Evolutionary conservation across 371 early-diverging fungal species (phyloP).

Genomic region (Dichotomocladium elegans): DNA sequence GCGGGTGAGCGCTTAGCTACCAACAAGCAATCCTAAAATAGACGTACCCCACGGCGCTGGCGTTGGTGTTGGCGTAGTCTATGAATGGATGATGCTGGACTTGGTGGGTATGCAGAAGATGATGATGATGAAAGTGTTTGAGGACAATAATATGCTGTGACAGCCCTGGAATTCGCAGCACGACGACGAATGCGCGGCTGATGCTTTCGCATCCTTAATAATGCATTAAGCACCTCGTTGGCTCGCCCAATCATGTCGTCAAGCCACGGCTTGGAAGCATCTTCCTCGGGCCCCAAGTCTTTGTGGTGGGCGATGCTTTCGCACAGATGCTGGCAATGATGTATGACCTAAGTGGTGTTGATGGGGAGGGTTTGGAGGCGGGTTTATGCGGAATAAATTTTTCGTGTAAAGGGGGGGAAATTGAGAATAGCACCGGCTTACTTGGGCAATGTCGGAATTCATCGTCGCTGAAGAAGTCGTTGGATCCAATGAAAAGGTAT

Average conservation of each 20-base stretch:
- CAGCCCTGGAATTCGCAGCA: too few relatives aligned
- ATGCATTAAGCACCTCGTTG: constrained; percentile 39
- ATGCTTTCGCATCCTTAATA: constrained; percentile 39
- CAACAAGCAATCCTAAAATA: too few relatives aligned
- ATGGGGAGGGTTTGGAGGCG: background rate
- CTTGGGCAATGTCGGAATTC: too few relatives aligned
- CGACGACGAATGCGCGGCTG: too few relatives aligned
- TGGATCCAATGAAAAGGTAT: too few relatives aligned
- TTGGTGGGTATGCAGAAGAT: background rate
- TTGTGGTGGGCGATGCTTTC: constrained; percentile 22
- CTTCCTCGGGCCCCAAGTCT: constrained; percentile 4
- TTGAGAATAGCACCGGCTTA: too few relatives aligned
- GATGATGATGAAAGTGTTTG: background rate
- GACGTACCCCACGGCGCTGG: too few relatives aligned
- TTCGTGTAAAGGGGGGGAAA: too few relatives aligned
- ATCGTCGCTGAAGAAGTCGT: too few relatives aligned
- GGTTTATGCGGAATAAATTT: too few relatives aligned
- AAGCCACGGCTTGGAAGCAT: constrained; percentile 28
- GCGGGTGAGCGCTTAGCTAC: too few relatives aligned
- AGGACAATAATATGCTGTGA: too few relatives aligned
- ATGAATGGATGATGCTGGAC: background rate
- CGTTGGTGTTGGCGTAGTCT: background rate
- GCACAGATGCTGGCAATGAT: constrained; percentile 23
- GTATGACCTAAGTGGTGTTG: constrained; percentile 15
- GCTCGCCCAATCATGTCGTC: constrained; percentile 44